Evolutionary conservation across 2,329 filamentous ascomycete genomes (phyloP).

Genomic region (Mollisia scopiformis): DNA sequence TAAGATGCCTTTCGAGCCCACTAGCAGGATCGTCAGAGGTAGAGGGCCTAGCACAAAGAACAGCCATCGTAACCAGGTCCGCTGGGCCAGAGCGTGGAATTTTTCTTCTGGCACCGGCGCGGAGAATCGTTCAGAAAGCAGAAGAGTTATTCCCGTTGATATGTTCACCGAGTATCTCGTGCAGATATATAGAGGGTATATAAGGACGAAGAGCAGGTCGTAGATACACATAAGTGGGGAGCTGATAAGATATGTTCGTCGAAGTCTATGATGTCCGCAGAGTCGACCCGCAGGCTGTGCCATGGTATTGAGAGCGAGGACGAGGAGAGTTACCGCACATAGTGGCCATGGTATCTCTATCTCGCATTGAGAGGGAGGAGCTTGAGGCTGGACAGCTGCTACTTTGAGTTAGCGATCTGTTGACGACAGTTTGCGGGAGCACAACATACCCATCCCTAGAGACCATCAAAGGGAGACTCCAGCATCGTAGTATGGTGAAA

Average conservation of each 20-base stretch:
- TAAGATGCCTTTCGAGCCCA: not conserved
- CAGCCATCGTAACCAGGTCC: not conserved
- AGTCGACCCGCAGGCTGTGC: not conserved
- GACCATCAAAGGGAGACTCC: not conserved
- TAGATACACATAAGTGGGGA: not conserved
- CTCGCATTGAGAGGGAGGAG: not conserved
- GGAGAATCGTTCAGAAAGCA: not conserved
- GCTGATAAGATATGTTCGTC: not conserved
- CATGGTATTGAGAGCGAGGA: not conserved
- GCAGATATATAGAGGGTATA: not conserved
- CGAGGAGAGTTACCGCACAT: not conserved
- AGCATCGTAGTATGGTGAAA: not conserved
- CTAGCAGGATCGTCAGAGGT: not conserved
- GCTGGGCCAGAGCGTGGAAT: not conserved
- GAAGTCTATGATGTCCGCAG: not conserved
- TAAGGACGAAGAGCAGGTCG: not conserved
- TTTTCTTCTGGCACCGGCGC: not conserved
- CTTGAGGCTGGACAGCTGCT: not conserved
- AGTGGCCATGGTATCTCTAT: not conserved
- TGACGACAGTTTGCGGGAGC: not conserved
- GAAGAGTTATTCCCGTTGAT: not conserved
- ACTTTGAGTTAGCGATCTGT: not conserved
- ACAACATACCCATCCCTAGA: not conserved
- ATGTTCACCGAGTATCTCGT: not conserved
- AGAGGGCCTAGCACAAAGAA: not conserved